phyloP scores from a whole-genome alignment of 139 green algal genomes.

The Tetradesmus obliquus region DNA sequence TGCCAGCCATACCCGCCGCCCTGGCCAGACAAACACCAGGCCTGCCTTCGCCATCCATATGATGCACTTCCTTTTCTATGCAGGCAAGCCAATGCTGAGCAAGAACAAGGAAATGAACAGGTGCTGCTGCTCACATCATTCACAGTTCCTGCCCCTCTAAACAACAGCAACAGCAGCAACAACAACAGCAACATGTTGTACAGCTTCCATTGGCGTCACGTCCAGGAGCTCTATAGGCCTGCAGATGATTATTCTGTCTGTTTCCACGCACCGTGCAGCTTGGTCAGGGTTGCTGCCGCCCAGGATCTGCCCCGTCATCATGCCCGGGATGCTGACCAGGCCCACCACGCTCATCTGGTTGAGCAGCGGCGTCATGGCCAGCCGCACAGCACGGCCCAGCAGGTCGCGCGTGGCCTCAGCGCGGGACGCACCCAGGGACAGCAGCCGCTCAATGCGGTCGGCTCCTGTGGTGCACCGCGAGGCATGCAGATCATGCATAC shows the following conservation, averaged over 20 bases:
- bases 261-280: slow-evolving; percentile 41
- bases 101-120: not conserved
- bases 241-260: not conserved
- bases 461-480: not conserved
- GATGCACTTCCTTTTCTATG: not conserved
- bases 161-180: not conserved
- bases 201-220: not conserved
- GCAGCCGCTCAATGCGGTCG: slow-evolving; percentile 78
- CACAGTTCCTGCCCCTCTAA: not conserved
- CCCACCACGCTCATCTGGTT: slow-evolving; percentile 89
- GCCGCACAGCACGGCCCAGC: slow-evolving; percentile 53
- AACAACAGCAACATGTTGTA: not conserved
- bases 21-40: too few relatives aligned
- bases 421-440: slow-evolving; percentile 81
- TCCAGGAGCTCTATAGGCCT: not conserved
- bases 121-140: not conserved
- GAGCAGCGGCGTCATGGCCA: slow-evolving; percentile 85
- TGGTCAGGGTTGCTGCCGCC: slow-evolving; percentile 71
- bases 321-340: slow-evolving; percentile 84
- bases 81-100: too few relatives aligned
- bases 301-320: slow-evolving; percentile 93
- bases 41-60: not conserved
- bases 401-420: slow-evolving; percentile 72
- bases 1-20: too few relatives aligned
- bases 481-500: not conserved